Conservation (phyloP, 2,329 filamentous ascomycete genomes). For the Fonsecaea monophora region DNA sequence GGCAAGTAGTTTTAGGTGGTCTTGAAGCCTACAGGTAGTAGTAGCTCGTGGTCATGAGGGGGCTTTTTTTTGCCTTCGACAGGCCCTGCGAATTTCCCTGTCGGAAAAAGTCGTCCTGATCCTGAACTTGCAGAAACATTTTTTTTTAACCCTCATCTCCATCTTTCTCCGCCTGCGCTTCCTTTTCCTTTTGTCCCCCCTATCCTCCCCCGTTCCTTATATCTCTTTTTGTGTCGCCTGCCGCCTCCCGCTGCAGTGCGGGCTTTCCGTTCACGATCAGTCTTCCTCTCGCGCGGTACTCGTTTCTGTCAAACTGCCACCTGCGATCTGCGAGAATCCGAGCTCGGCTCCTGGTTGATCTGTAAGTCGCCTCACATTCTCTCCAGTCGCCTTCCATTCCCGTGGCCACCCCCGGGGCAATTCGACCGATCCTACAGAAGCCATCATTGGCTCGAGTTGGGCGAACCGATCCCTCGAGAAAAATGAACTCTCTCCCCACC, state of each 20-base stretch:
- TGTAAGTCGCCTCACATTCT: conserved; percentile 33
- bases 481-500: conserved; percentile 37
- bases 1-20: background rate
- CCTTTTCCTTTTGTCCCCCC: conserved; percentile 33
- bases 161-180: conserved; percentile 20
- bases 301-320: conserved; percentile 21
- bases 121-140: conserved; percentile 14
- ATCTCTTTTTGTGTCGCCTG: conserved; percentile 36
- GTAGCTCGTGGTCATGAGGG: background rate
- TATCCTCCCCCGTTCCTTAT: conserved; percentile 31
- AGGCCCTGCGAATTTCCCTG: conserved; percentile 6
- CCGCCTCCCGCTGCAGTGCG: conserved; percentile 19
- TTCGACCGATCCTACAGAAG: conserved; percentile 27
- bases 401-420: conserved; percentile 30
- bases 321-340: conserved; percentile 1
- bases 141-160: conserved; percentile 27
- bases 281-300: conserved; percentile 13
- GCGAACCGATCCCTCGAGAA: conserved; percentile 34
- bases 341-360: conserved; percentile 2
- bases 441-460: conserved; percentile 35
- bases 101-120: conserved; percentile 24
- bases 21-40: background rate
- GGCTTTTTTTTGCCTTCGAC: background rate
- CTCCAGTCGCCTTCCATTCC: conserved; percentile 30
- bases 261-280: conserved; percentile 13